A percentile compares a stretch with the other conserved stretches of the same genome.
These are phyloP conservation scores for Sporothrix brasiliensis DNA, from an alignment of 2,329 filamentous ascomycete genomes.

Conservation along the genomic window DNA sequence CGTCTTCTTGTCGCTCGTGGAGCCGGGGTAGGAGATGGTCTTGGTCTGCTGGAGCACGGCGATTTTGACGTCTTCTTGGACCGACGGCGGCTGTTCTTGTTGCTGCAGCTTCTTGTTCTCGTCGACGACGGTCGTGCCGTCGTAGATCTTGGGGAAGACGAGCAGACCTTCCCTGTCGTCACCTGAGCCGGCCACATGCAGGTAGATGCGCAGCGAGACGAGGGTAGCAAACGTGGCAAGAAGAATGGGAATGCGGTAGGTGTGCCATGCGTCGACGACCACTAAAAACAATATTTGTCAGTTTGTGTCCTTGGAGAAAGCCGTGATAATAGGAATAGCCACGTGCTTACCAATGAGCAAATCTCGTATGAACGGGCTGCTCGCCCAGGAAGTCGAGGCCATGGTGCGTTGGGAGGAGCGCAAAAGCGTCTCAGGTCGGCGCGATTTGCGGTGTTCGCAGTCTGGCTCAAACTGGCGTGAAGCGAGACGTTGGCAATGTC, in stretches of 20 bases:
- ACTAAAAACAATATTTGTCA: conserved; percentile 31
- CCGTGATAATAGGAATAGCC: background rate
- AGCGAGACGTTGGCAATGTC: conserved; percentile 8
- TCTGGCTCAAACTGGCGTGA: background rate
- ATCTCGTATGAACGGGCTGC: conserved; percentile 23
- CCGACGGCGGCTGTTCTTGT: conserved; percentile 13
- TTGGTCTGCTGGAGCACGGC: conserved; percentile 19
- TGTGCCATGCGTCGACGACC: conserved; percentile 51
- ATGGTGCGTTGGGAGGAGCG: conserved; percentile 26
- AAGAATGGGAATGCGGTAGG: conserved; percentile 51
- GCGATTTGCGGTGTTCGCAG: conserved; percentile 3
- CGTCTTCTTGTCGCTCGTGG: background rate
- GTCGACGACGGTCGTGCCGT: conserved; percentile 27
- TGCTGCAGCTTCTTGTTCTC: conserved; percentile 27
- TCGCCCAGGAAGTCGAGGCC: conserved; percentile 29
- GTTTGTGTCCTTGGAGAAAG: conserved; percentile 4
- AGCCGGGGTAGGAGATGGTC: conserved; percentile 5
- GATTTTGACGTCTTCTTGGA: background rate
- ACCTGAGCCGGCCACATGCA: conserved; percentile 42
- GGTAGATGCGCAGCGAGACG: conserved; percentile 48
- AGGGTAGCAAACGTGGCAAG: conserved; percentile 47
- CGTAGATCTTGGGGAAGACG: conserved; percentile 46
- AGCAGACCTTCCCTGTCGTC: conserved; percentile 44
- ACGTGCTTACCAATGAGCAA: conserved; percentile 16
- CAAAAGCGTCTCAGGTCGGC: background rate